These are phyloP conservation scores for Trichophyton mentagrophytes DNA, from an alignment of 2,329 filamentous ascomycete genomes.

Conservation along the genomic window DNA sequence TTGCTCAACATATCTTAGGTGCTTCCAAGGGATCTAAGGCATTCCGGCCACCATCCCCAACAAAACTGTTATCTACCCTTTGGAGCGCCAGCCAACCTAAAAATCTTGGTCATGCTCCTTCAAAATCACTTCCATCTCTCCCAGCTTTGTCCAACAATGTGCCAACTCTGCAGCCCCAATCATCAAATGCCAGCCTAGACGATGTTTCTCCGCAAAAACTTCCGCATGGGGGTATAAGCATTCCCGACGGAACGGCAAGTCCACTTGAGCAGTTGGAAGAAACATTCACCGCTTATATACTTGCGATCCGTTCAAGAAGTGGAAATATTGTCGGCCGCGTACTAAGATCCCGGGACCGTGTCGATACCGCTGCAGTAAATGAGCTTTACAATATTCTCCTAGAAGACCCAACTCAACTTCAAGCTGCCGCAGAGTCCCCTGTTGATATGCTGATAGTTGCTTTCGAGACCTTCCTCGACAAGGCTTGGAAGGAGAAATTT, in stretches of 20 bases:
- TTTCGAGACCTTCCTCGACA: slow-evolving; percentile 83
- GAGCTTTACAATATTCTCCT: slow-evolving; percentile 81
- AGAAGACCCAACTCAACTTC: slow-evolving; percentile 67
- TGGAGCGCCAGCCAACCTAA: slow-evolving; percentile 46
- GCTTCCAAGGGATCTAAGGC: slow-evolving; percentile 48
- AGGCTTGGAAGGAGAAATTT: slow-evolving; percentile 81
- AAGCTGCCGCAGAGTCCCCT: slow-evolving; percentile 59
- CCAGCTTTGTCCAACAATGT: slow-evolving; percentile 30
- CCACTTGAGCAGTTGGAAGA: slow-evolving; percentile 66
- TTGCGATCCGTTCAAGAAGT: slow-evolving; percentile 70
- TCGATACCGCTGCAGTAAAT: slow-evolving; percentile 70
- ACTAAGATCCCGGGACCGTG: slow-evolving; percentile 54
- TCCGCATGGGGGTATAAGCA: slow-evolving; percentile 36
- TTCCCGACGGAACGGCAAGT: slow-evolving; percentile 44
- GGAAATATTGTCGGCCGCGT: slow-evolving; percentile 72
- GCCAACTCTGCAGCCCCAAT: slow-evolving; percentile 31
- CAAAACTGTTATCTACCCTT: slow-evolving; percentile 78
- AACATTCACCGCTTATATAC: slow-evolving; percentile 69
- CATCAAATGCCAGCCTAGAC: slow-evolving; percentile 26
- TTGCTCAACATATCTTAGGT: slow-evolving; percentile 50
- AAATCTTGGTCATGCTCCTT: slow-evolving; percentile 21
- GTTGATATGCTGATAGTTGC: slow-evolving; percentile 80
- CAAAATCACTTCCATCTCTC: slow-evolving; percentile 25
- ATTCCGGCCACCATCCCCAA: slow-evolving; percentile 69
- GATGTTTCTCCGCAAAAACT: slow-evolving; percentile 12